These are phyloP conservation scores for Rhynchosporium agropyri DNA, from an alignment of 2,329 filamentous ascomycete genomes.

Conservation along the genomic window DNA sequence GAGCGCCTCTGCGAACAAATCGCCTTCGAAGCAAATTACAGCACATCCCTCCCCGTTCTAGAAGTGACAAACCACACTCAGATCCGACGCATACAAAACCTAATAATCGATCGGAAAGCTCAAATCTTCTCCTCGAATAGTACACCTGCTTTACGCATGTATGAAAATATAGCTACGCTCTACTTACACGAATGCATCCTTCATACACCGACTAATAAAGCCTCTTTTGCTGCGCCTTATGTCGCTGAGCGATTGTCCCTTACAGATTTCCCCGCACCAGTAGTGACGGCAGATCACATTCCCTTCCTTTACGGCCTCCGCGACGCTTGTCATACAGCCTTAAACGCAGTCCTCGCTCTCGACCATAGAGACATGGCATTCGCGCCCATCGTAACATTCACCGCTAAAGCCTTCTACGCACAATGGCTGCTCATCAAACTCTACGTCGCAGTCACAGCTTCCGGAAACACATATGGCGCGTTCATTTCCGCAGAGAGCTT, in stretches of 20 bases:
- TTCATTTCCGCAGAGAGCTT: conserved; percentile 15
- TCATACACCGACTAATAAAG: conserved; percentile 19
- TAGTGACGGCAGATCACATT: conserved; percentile 18
- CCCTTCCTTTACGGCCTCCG: conserved; percentile 10
- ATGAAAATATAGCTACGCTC: conserved; percentile 15
- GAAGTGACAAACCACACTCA: conserved; percentile 14
- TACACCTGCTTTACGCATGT: conserved; percentile 7
- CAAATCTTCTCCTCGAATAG: conserved; percentile 13
- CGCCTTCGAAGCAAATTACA: conserved; percentile 8
- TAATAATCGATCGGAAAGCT: conserved; percentile 21
- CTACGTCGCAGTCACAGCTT: conserved; percentile 15
- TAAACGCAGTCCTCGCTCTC: conserved; percentile 6
- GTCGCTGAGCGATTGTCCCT: conserved; percentile 18
- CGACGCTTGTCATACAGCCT: conserved; percentile 13
- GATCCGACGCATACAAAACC: conserved; percentile 15
- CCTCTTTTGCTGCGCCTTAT: conserved; percentile 21
- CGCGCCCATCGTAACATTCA: conserved; percentile 13
- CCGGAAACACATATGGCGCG: conserved; percentile 20
- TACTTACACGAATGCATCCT: conserved; percentile 20
- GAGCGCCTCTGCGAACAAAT: conserved; percentile 18
- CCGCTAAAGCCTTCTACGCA: conserved; percentile 15
- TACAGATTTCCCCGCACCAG: conserved; percentile 16
- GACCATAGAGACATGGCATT: conserved; percentile 9
- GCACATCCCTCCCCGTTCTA: neutral
- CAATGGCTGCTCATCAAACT: conserved; percentile 19